Evolutionary conservation across 2,329 filamentous ascomycete genomes (phyloP).

Genomic region (Talaromyces sp.): DNA sequence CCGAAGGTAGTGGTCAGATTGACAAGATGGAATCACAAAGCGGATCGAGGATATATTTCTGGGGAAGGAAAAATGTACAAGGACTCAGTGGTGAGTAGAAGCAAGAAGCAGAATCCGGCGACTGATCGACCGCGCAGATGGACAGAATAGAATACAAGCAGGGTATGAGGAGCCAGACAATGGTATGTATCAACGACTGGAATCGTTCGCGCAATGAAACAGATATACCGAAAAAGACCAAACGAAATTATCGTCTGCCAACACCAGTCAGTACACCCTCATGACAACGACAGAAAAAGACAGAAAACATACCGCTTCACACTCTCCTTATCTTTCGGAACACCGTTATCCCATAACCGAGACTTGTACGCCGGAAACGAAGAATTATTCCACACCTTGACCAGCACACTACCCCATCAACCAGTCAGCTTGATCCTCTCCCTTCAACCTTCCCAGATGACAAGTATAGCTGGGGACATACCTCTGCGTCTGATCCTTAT

Average conservation of each 20-base stretch:
- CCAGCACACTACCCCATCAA: conserved; percentile 39
- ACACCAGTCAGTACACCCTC: background rate
- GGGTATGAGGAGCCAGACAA: background rate
- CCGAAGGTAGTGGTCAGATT: background rate
- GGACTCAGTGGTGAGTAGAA: background rate
- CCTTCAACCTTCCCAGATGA: background rate
- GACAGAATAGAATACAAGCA: background rate
- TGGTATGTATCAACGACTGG: background rate
- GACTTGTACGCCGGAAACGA: conserved; percentile 49
- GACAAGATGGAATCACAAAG: background rate
- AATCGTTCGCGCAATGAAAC: background rate
- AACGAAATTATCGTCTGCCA: background rate
- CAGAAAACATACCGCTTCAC: conserved; percentile 13
- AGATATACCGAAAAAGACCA: background rate
- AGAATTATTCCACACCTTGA: conserved; percentile 51
- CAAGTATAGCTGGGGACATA: conserved; percentile 26
- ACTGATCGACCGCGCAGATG: background rate
- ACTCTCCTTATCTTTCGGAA: conserved; percentile 7
- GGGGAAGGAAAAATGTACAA: background rate
- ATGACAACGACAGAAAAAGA: background rate
- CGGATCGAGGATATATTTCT: background rate
- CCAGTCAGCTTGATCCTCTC: conserved; percentile 6
- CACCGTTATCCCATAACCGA: conserved; percentile 37
- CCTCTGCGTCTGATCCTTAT: conserved; percentile 61
- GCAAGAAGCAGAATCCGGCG: background rate